Percentiles rank a stretch among this genome's conserved stretches.
Evolutionary conservation across 73 alveolate species (phyloP).

Genomic region (Blepharisma japonicum): DNA sequence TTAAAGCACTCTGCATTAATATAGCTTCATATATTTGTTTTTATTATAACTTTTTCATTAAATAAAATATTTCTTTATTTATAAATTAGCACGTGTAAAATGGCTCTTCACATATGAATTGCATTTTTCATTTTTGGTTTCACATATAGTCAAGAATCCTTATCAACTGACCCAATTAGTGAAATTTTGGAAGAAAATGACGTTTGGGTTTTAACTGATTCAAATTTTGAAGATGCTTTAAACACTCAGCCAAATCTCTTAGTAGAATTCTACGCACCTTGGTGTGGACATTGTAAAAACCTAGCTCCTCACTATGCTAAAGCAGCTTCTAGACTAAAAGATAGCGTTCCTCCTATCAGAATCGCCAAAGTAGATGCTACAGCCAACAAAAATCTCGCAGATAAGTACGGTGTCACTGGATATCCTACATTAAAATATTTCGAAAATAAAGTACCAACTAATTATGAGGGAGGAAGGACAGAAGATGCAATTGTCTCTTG

Average conservation of each 20-base stretch:
- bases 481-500: conserved; percentile 72
- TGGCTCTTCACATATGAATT: no score
- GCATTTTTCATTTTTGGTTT: no score
- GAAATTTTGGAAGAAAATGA: conserved; percentile 59
- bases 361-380: conserved; percentile 77
- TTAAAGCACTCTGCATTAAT: no score
- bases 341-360: conserved; percentile 52
- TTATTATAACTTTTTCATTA: no score
- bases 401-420: conserved; percentile 52
- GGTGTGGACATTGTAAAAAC: conserved; percentile 88
- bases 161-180: no score
- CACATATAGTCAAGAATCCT: no score
- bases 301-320: conserved; percentile 76
- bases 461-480: conserved; percentile 72
- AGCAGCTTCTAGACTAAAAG: conserved; percentile 65
- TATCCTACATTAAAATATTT: conserved; percentile 74
- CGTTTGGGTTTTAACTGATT: conserved; percentile 69
- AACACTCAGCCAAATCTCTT: conserved; percentile 53
- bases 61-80: no score
- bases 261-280: conserved; percentile 87
- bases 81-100: no score
- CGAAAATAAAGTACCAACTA: conserved; percentile 49
- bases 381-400: conserved; percentile 50
- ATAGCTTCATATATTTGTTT: no score
- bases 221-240: conserved; percentile 60